phyloP scores from a whole-genome alignment of 495 filamentous ascomycete species.

The Hypoxylon crocopeplum region DNA sequence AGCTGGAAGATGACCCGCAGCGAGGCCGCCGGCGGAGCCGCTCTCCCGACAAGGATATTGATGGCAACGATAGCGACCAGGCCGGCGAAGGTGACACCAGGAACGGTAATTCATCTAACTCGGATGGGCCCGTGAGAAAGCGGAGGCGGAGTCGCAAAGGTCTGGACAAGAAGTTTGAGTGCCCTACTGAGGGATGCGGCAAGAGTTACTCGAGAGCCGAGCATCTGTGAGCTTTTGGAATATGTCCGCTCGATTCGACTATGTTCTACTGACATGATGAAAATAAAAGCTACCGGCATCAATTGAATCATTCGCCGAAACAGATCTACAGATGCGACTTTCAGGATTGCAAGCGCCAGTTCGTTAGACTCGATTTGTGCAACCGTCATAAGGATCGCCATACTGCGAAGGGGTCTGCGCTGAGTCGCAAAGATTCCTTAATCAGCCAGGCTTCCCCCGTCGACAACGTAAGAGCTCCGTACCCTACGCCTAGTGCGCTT shows the following conservation, averaged over 20 bases:
- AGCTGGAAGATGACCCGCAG: constrained; percentile 54
- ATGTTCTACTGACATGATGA: constrained; percentile 28
- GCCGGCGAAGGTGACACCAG: constrained; percentile 47
- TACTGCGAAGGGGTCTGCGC: constrained; percentile 92
- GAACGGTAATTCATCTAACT: constrained; percentile 58
- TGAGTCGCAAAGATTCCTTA: constrained; percentile 86
- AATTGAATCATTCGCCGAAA: constrained; percentile 95
- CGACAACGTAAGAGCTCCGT: constrained; percentile 52
- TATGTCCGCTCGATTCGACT: not conserved
- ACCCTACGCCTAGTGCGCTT: constrained; percentile 50
- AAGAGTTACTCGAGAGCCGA: constrained; percentile 97
- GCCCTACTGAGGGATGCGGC: constrained; percentile 84
- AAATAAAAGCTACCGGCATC: constrained; percentile 73
- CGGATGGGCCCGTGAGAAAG: constrained; percentile 67
- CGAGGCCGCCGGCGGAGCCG: constrained; percentile 56
- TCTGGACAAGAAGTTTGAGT: constrained; percentile 93
- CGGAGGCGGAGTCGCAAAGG: constrained; percentile 85
- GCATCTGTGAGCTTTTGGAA: constrained; percentile 69
- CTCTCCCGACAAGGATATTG: constrained; percentile 52
- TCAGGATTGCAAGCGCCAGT: constrained; percentile 86
- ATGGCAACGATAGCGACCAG: constrained; percentile 48
- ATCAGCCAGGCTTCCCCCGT: constrained; percentile 64
- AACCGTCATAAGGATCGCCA: constrained; percentile 93
- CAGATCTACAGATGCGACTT: constrained; percentile 96
- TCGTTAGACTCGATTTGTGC: constrained; percentile 94